Evolutionary conservation across 140 eudicot species (phyloP).

Genomic region (Cichorium intybus): DNA sequence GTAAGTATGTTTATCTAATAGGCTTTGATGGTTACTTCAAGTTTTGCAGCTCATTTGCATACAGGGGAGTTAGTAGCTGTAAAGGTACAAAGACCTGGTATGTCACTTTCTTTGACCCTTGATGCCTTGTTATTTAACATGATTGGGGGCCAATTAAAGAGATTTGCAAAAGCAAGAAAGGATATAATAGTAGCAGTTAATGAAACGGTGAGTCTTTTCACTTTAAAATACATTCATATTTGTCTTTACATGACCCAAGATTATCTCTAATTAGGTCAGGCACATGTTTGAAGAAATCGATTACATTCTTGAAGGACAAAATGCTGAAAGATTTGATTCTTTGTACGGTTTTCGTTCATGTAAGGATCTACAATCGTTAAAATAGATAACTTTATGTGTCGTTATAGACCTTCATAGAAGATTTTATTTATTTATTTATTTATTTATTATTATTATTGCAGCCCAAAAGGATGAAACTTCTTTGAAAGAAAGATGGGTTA

Average conservation of each 20-base stretch:
- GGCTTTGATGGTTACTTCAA: conserved; percentile 36
- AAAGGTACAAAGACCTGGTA: conserved; percentile 95
- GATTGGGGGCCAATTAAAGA: conserved; percentile 94
- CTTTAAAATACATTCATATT: conserved; percentile 13
- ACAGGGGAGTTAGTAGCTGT: conserved; percentile 98
- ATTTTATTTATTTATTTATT: neutral
- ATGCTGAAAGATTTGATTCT: conserved; percentile 88
- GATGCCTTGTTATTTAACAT: conserved; percentile 88
- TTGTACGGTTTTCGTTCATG: conserved; percentile 55
- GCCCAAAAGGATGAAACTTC: conserved; percentile 28
- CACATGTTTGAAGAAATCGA: conserved; percentile 99
- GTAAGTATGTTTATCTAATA: conserved; percentile 8
- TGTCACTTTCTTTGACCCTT: conserved; percentile 79
- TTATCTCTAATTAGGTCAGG: conserved; percentile 69
- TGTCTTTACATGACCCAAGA: conserved; percentile 24
- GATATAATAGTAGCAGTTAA: conserved; percentile 93
- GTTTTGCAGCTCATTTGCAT: conserved; percentile 96
- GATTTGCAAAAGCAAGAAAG: conserved; percentile 96
- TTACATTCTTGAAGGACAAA: conserved; percentile 90
- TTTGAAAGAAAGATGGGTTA: conserved; percentile 38
- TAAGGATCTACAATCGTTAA: conserved; percentile 43
- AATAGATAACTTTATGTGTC: conserved; percentile 1
- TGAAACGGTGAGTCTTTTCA: conserved; percentile 76
- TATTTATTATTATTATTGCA: neutral
- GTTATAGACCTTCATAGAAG: conserved; percentile 8